These are phyloP conservation scores for Podaxis mareebaensis DNA, from an alignment of 768 basidiomycete genomes.

Conservation along the genomic window DNA sequence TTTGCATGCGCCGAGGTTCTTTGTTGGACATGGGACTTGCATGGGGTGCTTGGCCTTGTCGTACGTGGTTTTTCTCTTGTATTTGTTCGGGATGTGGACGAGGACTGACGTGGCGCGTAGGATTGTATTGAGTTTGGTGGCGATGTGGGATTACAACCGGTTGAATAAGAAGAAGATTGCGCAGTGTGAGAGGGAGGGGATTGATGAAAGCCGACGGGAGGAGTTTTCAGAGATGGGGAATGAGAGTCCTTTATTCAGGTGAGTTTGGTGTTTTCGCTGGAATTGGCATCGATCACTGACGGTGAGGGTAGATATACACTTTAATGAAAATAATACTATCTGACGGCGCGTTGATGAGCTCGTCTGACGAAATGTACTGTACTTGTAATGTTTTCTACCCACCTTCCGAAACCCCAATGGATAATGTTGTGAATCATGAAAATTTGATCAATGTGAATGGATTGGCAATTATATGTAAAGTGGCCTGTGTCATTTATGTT, in stretches of 20 bases:
- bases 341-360: not conserved
- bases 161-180: slow-evolving; percentile 51
- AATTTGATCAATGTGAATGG: not conserved
- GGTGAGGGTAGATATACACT: slow-evolving; percentile 2
- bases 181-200: slow-evolving; percentile 41
- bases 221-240: slow-evolving; percentile 53
- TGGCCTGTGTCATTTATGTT: not conserved
- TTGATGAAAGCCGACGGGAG: slow-evolving; percentile 37
- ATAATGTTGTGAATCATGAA: too few relatives aligned
- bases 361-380: not conserved
- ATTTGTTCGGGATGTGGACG: not conserved
- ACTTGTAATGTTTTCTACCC: not conserved
- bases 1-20: slow-evolving; percentile 36
- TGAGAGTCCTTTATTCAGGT: slow-evolving; percentile 58
- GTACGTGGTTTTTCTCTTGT: slow-evolving; percentile 20
- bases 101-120: slow-evolving; percentile 18
- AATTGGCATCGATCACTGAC: too few relatives aligned
- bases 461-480: not conserved
- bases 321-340: not conserved
- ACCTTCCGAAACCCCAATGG: too few relatives aligned
- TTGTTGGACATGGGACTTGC: slow-evolving; percentile 36
- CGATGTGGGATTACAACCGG: slow-evolving; percentile 50
- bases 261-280: slow-evolving; percentile 4
- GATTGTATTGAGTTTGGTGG: slow-evolving; percentile 37
- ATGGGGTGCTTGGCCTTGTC: slow-evolving; percentile 35